Evolutionary conservation across 495 filamentous ascomycete genomes (phyloP), one percentile per base, ranked within the genome.

Genomic region (Bombardia bombarda): DNA sequence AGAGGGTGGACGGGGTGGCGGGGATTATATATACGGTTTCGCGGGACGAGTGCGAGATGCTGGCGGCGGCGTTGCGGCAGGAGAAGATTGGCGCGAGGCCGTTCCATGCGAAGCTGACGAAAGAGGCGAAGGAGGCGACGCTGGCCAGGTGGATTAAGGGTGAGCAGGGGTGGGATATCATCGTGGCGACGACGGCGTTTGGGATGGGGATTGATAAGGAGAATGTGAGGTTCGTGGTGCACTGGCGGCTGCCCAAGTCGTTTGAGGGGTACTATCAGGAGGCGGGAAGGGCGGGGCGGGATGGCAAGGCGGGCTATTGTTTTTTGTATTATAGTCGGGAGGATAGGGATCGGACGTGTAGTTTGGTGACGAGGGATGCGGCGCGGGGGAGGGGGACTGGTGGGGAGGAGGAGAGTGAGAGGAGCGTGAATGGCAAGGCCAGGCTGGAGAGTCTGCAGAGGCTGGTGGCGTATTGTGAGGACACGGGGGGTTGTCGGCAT

Each of bases 191-290:
- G 0, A 96, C 87, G 3, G 90, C 90, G 0, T 96, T 96, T 48
- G 90, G 90, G 6, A 96, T 98, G 90, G 90, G 90, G 3, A 96
- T 98, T 51, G 89, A 96, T 55, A 95, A 95, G 62, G 77, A 90
- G 22, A 81, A 92, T 51, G 90, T 97, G 13, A 79, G 90, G 3
- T 95, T 95, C 53, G 87, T 97, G 2, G 77, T 93, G 3, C 90
- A 97, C 60, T 96, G 90, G 89, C 82, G 84, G 40, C 68, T 95
- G 13, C 86, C 89, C 9, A 92, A 90, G 54, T 87, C 81, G 23
- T 95, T 96, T 58, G 90, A 96, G 60, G 88, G 89, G 2, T 95
- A 87, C 47, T 95, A 95, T 48, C 90, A 97, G 64, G 90, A 97
- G 72, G 90, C 87, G 7, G 90, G 90, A 0, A 80, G 90, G 34